phyloP scores from a whole-genome alignment of 441 rosid species.

The Metrosideros polymorpha region DNA sequence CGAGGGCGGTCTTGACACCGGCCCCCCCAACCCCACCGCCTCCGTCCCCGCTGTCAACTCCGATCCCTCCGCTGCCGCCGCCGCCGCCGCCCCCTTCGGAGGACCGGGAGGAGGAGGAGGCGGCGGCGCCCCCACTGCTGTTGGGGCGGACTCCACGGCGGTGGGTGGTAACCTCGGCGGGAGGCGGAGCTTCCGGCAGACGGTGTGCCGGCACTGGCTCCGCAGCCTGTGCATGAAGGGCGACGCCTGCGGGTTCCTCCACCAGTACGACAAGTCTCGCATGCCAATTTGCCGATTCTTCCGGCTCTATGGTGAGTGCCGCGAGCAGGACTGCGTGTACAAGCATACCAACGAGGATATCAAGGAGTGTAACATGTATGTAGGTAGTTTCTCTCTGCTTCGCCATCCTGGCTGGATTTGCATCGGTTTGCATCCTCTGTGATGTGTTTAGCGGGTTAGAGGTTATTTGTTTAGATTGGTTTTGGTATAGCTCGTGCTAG shows the following conservation, averaged over 20 bases:
- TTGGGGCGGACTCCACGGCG: slow-evolving; percentile 4
- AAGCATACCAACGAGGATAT: slow-evolving; percentile 96
- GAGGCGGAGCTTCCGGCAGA: slow-evolving; percentile 87
- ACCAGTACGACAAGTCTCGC: slow-evolving; percentile 92
- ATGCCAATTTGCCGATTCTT: slow-evolving; percentile 97
- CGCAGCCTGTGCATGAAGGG: slow-evolving; percentile 99
- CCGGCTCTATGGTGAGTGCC: slow-evolving; percentile 83
- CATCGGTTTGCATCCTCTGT: neutral
- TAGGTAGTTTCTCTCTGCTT: slow-evolving; percentile 14
- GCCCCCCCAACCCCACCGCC: slow-evolving; percentile 31
- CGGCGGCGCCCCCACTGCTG: neutral
- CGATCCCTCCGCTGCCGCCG: neutral
- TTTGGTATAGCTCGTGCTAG: neutral
- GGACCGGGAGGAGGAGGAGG: neutral
- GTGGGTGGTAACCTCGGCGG: slow-evolving; percentile 24
- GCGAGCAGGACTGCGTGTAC: slow-evolving; percentile 97
- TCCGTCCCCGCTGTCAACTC: slow-evolving; percentile 31
- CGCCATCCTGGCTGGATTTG: neutral
- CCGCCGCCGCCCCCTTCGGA: neutral
- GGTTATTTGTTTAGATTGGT: neutral
- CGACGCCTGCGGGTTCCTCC: slow-evolving; percentile 96
- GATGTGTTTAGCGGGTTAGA: neutral
- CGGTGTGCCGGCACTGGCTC: slow-evolving; percentile 99
- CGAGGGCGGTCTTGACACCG: slow-evolving; percentile 85
- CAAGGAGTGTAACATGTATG: slow-evolving; percentile 99